A percentile compares a stretch with the other conserved stretches of the same genome.
These are phyloP conservation scores for Camptophora hylomeconis DNA, from an alignment of 2,329 filamentous ascomycete species.

Conservation along the genomic window DNA sequence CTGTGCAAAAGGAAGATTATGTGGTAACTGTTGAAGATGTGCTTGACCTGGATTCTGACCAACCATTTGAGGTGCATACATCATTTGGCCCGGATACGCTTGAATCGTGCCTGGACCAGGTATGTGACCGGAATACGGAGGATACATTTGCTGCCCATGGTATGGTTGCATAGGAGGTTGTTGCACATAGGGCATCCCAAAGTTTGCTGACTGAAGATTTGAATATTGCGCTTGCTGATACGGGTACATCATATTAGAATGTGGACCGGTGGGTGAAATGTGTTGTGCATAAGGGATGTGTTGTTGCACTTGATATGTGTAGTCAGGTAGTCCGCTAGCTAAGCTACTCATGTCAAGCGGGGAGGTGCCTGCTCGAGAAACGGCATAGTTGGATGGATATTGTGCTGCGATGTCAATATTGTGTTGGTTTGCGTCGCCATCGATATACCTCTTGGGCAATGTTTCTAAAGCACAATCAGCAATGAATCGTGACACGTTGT, in stretches of 20 bases:
- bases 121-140: too few species aligned
- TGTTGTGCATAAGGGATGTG: constrained; percentile 11
- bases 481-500: constrained; percentile 1
- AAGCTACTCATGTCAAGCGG: constrained; percentile 19
- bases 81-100: too few species aligned
- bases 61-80: too few species aligned
- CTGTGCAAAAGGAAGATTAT: too few species aligned
- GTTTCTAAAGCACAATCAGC: constrained; percentile 1
- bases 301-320: too few species aligned
- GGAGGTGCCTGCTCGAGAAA: constrained; percentile 6
- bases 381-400: constrained; percentile 12
- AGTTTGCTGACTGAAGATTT: too few species aligned
- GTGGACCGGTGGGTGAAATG: constrained; percentile 6
- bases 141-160: too few species aligned
- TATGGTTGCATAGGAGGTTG: too few species aligned
- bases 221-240: constrained; percentile 16
- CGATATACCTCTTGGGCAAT: constrained; percentile 2
- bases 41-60: too few species aligned
- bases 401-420: constrained; percentile 13
- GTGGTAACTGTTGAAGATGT: too few species aligned
- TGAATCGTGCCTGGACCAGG: too few species aligned
- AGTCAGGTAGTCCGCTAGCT: constrained; percentile 17
- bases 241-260: constrained; percentile 15
- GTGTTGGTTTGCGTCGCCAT: constrained; percentile 40
- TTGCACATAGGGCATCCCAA: too few species aligned